A percentile compares a stretch with the other conserved stretches of the same genome.
phyloP scores from a whole-genome alignment of 306 rosid species.

The Cucurbita maxima region DNA sequence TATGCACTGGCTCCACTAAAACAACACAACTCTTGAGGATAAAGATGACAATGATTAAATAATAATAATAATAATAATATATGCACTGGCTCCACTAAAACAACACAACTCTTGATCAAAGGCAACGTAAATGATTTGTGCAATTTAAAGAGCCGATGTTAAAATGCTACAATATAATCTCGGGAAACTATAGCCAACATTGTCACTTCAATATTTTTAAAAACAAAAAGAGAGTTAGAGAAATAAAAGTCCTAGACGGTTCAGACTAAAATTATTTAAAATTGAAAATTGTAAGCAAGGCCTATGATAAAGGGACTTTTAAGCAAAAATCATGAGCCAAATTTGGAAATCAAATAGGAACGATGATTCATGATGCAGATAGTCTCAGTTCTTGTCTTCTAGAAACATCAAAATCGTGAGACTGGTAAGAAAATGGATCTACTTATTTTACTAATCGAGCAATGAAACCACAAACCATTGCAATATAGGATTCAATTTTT shows the following conservation, averaged over 20 bases:
- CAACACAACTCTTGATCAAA: background rate
- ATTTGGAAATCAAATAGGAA: background rate
- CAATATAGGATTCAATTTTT: no score
- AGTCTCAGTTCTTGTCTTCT: background rate
- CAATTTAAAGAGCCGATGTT: background rate
- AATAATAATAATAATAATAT: background rate
- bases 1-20: no score
- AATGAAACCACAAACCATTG: no score
- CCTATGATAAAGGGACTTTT: background rate
- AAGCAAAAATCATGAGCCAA: background rate
- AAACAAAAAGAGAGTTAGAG: background rate
- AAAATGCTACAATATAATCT: background rate
- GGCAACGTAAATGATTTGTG: background rate
- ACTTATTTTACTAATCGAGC: background rate
- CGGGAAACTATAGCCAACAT: background rate
- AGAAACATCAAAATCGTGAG: background rate
- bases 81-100: background rate
- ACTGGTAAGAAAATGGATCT: background rate
- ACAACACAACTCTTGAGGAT: no score
- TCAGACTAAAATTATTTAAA: background rate
- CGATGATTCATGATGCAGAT: background rate
- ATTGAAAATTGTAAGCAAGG: background rate
- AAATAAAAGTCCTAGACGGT: background rate
- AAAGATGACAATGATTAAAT: background rate
- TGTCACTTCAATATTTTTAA: background rate